Conservation (phyloP, 768 basidiomycete species). For the Cubamyces sp. region DNA sequence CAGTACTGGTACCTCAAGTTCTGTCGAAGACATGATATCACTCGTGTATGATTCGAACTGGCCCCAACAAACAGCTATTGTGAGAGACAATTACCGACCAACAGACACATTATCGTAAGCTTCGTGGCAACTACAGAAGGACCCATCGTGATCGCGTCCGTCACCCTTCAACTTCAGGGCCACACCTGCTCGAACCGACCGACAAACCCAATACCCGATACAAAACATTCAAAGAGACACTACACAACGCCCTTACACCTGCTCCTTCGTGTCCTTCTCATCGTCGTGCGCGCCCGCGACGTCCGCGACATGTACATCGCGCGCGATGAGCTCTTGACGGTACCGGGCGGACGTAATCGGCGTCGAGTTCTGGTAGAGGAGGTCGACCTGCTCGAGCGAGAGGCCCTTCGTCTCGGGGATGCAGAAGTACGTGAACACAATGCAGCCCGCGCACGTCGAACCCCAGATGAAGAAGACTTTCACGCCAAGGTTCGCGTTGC, state of each 20-base stretch:
- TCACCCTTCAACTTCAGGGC: too few species aligned
- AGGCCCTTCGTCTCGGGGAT: conserved; percentile 85
- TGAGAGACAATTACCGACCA: too few species aligned
- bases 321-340: conserved; percentile 37
- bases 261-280: conserved; percentile 25
- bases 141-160: too few species aligned
- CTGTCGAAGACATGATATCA: too few species aligned
- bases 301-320: conserved; percentile 33
- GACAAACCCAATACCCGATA: too few species aligned
- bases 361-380: conserved; percentile 70
- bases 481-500: conserved; percentile 59
- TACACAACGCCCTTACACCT: conserved; percentile 23
- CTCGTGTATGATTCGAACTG: too few species aligned
- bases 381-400: conserved; percentile 83
- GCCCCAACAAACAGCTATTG: too few species aligned
- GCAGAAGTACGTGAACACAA: conserved; percentile 81
- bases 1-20: too few species aligned
- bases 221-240: too few species aligned
- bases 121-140: too few species aligned
- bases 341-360: conserved; percentile 50
- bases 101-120: too few species aligned
- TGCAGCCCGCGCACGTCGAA: conserved; percentile 64
- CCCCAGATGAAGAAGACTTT: conserved; percentile 93
- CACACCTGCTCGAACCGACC: too few species aligned
- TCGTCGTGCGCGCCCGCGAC: conserved; percentile 12